Evolutionary conservation across 352 stramenopile genomes (phyloP), one percentile per base, ranked within the genome.

Genomic region (Phytopythium helicoides): DNA sequence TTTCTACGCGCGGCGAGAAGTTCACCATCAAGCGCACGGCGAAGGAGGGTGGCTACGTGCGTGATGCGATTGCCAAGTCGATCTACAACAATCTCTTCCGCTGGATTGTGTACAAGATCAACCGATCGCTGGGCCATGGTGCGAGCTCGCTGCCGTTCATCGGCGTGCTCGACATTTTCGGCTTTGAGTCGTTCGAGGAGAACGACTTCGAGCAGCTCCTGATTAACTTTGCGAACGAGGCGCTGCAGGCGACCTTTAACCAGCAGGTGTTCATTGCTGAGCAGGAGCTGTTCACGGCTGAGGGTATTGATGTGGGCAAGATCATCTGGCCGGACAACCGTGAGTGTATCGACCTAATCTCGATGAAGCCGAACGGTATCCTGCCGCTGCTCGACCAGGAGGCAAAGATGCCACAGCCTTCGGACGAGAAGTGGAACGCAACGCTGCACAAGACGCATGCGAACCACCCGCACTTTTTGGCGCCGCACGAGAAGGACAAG

Each of bases 81-180:
- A 84, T 98, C 28, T 98, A 98, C 76, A 80, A 96, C 54, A 84
- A 86, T 50, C 58, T 90, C 23, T 97, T 97, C 66, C 78, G 84
- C 53, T 92, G 78, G 76, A 89, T 92, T 42, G 47, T 92, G 47
- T 72, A 71, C 51, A 85, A 85, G 59, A 92, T 89, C 58, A 92
- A 96, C 81, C 68, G 64, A 57, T 86, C 75, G 63, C 86, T 78
- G 54, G 89, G 81, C 41, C 88, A 86, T 76, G 90, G 71, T 45
- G 87, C 73, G 38, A 82, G 52, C 54, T 77, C 62, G 48, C 52
- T 83, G 26, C 69, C 74, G 25, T 97, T 96, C 53, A 98, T 98
- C 60, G 95, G 94, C 26, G 82, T 98, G 25, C 68, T 98, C 18
- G 96, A 99, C 84, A 99, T 98, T 64, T 99, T 98, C 69, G 95